Conservation (phyloP, 768 basidiomycete species). For the Podaxis sp. region DNA sequence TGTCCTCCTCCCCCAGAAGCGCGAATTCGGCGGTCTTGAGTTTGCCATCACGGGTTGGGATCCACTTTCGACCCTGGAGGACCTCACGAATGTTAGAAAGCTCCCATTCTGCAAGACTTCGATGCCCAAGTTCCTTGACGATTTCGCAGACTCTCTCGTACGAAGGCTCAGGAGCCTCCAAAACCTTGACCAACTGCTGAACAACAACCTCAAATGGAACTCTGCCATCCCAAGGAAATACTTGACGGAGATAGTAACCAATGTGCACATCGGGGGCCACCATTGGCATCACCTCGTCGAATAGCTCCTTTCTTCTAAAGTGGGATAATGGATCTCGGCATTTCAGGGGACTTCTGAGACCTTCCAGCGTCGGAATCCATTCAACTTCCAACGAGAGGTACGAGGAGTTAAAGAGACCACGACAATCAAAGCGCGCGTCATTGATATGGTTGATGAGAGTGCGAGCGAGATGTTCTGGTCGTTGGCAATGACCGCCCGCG, state of each 20-base stretch:
- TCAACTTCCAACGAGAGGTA: constrained; percentile 4
- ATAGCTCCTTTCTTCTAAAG: constrained; percentile 25
- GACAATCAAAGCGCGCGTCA: neutral
- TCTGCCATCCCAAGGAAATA: constrained; percentile 39
- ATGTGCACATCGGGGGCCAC: constrained; percentile 25
- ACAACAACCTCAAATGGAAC: constrained; percentile 29
- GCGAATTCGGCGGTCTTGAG: constrained; percentile 22
- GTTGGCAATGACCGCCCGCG: constrained; percentile 14
- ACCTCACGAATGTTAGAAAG: constrained; percentile 15
- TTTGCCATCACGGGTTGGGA: constrained; percentile 28
- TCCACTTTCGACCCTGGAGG: constrained; percentile 28
- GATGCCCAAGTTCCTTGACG: constrained; percentile 28
- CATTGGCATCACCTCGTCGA: constrained; percentile 36
- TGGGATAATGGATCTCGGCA: constrained; percentile 27
- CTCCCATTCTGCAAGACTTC: constrained; percentile 19
- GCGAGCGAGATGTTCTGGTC: constrained; percentile 1
- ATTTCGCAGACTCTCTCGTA: constrained; percentile 23
- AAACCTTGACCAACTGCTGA: constrained; percentile 29
- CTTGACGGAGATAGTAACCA: constrained; percentile 26
- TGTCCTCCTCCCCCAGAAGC: constrained; percentile 19
- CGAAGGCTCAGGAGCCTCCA: constrained; percentile 13
- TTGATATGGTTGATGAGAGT: constrained; percentile 3
- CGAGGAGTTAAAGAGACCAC: neutral
- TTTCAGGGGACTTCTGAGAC: constrained; percentile 25
- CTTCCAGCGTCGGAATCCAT: constrained; percentile 40